Evolutionary conservation across 331 rosid species (phyloP).

Genomic region (Acacia concinna): DNA sequence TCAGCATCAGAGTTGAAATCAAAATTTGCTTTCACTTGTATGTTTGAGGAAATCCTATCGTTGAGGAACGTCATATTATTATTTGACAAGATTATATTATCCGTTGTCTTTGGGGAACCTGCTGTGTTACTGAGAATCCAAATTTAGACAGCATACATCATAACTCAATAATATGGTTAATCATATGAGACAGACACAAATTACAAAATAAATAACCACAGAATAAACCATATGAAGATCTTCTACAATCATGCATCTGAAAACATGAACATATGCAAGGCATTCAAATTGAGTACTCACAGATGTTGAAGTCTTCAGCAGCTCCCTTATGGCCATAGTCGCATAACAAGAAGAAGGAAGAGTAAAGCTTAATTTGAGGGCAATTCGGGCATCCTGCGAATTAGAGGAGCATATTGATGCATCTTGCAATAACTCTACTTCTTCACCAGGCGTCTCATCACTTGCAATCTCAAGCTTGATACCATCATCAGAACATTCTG

Average conservation of each 20-base stretch:
- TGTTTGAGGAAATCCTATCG: background rate
- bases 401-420: slow-evolving; percentile 36
- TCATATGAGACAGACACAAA: background rate
- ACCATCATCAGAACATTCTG: slow-evolving; percentile 42
- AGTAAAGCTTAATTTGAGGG: slow-evolving; percentile 82
- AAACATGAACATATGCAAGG: background rate
- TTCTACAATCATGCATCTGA: slow-evolving; percentile 3
- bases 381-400: slow-evolving; percentile 63
- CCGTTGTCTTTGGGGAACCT: no score
- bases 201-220: background rate
- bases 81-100: no score
- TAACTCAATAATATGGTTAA: no score
- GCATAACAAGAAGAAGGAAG: slow-evolving; percentile 96
- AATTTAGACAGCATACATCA: no score
- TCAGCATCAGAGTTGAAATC: no score
- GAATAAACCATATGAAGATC: background rate
- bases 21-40: no score
- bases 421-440: slow-evolving; percentile 34
- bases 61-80: background rate
- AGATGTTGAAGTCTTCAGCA: slow-evolving; percentile 93
- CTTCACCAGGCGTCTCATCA: slow-evolving; percentile 32
- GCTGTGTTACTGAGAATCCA: background rate
- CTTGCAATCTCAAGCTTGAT: slow-evolving; percentile 31
- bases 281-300: slow-evolving; percentile 47
- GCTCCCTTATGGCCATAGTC: slow-evolving; percentile 96